Percentiles rank a stretch among this genome's conserved stretches.
phyloP scores from a whole-genome alignment of 345 rosid genomes.

The Hirschfeldia incana region DNA sequence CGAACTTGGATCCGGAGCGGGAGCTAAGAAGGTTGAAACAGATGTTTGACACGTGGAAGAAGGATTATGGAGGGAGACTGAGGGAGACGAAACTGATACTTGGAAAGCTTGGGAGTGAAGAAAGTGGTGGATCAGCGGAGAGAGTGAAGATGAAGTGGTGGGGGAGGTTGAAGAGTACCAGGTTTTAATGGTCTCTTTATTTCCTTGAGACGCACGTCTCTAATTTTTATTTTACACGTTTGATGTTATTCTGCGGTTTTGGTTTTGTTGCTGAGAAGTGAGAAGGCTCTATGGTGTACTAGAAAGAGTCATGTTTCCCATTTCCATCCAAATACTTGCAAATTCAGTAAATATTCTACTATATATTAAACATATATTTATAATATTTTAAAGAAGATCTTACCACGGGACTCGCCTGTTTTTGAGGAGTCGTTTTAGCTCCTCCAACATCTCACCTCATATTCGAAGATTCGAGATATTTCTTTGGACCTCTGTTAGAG shows the following conservation, averaged over 20 bases:
- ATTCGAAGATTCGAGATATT: no score
- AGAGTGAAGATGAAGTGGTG: conserved; percentile 36
- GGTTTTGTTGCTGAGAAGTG: conserved; percentile 17
- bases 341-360: conserved; percentile 23
- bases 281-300: conserved; percentile 18
- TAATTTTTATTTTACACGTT: conserved; percentile 6
- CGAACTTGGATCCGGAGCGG: conserved; percentile 50
- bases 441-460: background rate
- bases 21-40: conserved; percentile 67
- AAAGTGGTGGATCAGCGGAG: conserved; percentile 33
- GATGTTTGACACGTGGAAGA: conserved; percentile 82
- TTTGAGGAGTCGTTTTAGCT: no score
- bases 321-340: conserved; percentile 1
- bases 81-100: conserved; percentile 55
- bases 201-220: conserved; percentile 28
- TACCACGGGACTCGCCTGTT: no score
- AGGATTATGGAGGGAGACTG: conserved; percentile 68
- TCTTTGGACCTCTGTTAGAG: no score
- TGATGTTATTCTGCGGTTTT: conserved; percentile 13
- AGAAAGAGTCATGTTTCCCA: conserved; percentile 16
- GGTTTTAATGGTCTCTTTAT: background rate
- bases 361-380: background rate
- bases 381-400: background rate
- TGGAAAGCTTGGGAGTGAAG: conserved; percentile 30
- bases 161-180: conserved; percentile 36